Evolutionary conservation across 495 filamentous ascomycete species (phyloP).

Genomic region (Thermothielavioides terrestris): DNA sequence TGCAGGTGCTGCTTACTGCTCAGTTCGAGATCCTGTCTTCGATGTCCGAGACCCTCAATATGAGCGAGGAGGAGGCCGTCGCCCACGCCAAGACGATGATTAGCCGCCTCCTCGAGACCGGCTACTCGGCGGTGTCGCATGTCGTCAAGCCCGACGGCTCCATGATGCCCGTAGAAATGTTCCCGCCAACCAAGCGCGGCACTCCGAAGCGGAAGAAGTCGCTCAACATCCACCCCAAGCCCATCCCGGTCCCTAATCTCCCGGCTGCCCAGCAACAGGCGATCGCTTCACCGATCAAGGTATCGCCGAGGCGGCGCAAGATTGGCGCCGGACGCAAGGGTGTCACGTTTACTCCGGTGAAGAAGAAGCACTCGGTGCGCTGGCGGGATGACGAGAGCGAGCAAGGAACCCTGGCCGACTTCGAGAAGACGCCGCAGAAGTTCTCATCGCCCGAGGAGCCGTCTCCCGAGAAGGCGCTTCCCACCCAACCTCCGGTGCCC

Average conservation of each 20-base stretch:
- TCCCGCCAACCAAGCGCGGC: slow-evolving; percentile 58
- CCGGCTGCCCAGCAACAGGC: slow-evolving; percentile 33
- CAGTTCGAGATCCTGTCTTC: slow-evolving; percentile 86
- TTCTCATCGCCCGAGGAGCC: slow-evolving; percentile 43
- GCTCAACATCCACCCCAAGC: slow-evolving; percentile 21
- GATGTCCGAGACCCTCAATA: slow-evolving; percentile 66
- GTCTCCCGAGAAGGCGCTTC: slow-evolving; percentile 27
- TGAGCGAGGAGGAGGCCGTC: slow-evolving; percentile 76
- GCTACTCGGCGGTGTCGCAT: slow-evolving; percentile 61
- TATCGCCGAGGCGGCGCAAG: slow-evolving; percentile 75
- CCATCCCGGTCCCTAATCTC: slow-evolving; percentile 32
- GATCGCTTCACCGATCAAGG: slow-evolving; percentile 49
- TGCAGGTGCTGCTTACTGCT: slow-evolving; percentile 76
- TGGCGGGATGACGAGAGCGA: slow-evolving; percentile 91
- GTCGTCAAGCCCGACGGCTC: slow-evolving; percentile 87
- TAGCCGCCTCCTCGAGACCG: slow-evolving; percentile 64
- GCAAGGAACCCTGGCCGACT: slow-evolving; percentile 71
- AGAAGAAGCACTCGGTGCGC: slow-evolving; percentile 78
- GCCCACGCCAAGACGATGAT: slow-evolving; percentile 72
- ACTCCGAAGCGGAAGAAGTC: slow-evolving; percentile 71
- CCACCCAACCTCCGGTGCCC: slow-evolving; percentile 26
- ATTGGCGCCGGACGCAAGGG: slow-evolving; percentile 60
- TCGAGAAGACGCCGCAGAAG: slow-evolving; percentile 76
- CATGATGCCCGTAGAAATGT: slow-evolving; percentile 50
- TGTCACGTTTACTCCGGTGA: slow-evolving; percentile 67